Conservation (phyloP, 1,284 basidiomycete species). For the Mycena sp. region DNA sequence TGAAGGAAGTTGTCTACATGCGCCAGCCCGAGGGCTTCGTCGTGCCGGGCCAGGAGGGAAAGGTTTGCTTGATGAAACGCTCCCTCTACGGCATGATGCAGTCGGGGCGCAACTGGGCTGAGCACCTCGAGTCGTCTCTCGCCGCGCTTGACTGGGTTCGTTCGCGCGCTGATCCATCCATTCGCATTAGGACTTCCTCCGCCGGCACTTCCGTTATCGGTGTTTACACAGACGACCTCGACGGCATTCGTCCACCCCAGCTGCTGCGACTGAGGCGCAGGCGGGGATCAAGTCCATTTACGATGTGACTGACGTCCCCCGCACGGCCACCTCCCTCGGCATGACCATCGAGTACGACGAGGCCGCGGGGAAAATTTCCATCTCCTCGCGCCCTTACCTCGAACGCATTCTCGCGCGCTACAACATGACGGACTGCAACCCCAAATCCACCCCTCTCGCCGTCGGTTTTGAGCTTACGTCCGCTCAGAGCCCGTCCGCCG, state of each 20-base stretch:
- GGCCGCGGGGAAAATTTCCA: too few relatives aligned
- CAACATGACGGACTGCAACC: background rate
- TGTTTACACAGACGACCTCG: too few relatives aligned
- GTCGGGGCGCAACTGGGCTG: too few relatives aligned
- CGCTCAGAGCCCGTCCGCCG: background rate
- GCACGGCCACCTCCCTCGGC: background rate
- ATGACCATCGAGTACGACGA: constrained; percentile 2
- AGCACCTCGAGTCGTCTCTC: background rate
- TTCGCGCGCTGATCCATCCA: background rate
- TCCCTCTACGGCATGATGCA: too few relatives aligned
- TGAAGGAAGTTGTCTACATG: too few relatives aligned
- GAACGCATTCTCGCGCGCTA: background rate
- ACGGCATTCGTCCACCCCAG: background rate
- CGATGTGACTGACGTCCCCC: background rate
- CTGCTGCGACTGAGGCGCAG: background rate
- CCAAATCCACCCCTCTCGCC: background rate
- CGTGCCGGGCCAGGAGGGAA: too few relatives aligned
- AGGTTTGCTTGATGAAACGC: too few relatives aligned
- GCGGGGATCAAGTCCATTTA: background rate
- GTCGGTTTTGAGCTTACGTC: background rate
- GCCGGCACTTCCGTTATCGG: too few relatives aligned
- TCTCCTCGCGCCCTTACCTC: too few relatives aligned
- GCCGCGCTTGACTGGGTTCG: background rate
- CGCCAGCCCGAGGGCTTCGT: too few relatives aligned
- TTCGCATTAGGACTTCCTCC: too few relatives aligned